Percentiles rank a stretch among this genome's conserved stretches.
phyloP scores from a whole-genome alignment of 305 asterid genomes.

The Fraxinus dipetala region DNA sequence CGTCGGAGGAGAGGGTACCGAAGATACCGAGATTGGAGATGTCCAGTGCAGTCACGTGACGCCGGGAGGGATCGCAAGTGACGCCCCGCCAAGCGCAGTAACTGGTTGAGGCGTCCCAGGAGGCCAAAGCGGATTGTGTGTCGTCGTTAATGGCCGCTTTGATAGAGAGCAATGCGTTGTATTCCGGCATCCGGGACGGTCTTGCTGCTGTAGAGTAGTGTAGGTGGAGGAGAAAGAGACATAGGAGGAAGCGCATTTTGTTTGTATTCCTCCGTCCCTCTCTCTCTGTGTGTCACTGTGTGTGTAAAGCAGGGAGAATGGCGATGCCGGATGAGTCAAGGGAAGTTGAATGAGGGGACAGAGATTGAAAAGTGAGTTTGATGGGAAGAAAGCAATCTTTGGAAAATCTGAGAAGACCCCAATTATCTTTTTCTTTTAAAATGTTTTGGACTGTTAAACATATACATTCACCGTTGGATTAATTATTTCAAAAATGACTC shows the following conservation, averaged over 20 bases:
- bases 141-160: slow-evolving; percentile 59
- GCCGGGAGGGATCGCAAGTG: slow-evolving; percentile 54
- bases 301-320: not conserved
- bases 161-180: slow-evolving; percentile 57
- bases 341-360: not conserved
- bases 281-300: not conserved
- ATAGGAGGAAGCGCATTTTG: slow-evolving; percentile 53
- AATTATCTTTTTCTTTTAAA: not conserved
- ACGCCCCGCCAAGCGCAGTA: slow-evolving; percentile 70
- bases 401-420: not conserved
- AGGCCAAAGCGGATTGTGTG: slow-evolving; percentile 49
- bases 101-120: slow-evolving; percentile 54
- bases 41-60: slow-evolving; percentile 65
- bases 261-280: not conserved
- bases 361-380: not conserved
- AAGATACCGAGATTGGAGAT: slow-evolving; percentile 55
- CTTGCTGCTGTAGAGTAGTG: slow-evolving; percentile 31
- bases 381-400: not conserved
- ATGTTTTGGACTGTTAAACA: too few species aligned
- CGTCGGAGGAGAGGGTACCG: slow-evolving; percentile 54
- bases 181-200: slow-evolving; percentile 45
- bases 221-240: slow-evolving; percentile 31
- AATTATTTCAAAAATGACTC: too few species aligned
- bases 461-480: too few species aligned
- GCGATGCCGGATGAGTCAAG: not conserved